Evolutionary conservation across 768 basidiomycete genomes (phyloP).

Genomic region (Bullera alba): DNA sequence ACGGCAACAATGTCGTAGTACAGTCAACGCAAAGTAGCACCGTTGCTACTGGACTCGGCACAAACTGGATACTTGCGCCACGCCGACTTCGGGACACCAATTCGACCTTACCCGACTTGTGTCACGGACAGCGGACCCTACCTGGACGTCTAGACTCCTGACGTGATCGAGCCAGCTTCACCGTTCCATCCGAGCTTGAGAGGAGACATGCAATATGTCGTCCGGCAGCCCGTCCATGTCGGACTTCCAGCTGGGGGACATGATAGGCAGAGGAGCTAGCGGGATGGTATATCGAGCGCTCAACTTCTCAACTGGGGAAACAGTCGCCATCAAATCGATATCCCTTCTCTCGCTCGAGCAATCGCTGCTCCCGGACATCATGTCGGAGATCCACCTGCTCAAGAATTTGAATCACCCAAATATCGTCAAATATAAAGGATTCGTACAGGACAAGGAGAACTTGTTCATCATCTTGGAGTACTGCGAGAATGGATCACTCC

Average conservation of each 20-base stretch:
- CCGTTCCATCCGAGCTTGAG: no score
- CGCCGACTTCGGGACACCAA: no score
- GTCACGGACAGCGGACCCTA: no score
- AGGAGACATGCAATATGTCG: background rate
- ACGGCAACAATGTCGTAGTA: no score
- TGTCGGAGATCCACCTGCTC: constrained; percentile 90
- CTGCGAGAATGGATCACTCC: constrained; percentile 95
- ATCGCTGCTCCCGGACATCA: constrained; percentile 89
- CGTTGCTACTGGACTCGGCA: no score
- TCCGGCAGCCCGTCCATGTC: constrained; percentile 25
- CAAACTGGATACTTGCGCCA: no score
- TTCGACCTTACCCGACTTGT: no score
- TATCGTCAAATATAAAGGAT: constrained; percentile 99
- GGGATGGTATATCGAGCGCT: constrained; percentile 90
- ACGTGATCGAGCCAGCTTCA: no score
- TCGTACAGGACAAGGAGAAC: constrained; percentile 87
- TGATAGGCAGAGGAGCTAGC: constrained; percentile 91
- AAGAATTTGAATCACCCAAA: constrained; percentile 96
- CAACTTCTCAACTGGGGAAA: constrained; percentile 95
- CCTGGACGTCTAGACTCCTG: no score
- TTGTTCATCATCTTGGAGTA: constrained; percentile 95
- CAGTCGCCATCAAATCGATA: constrained; percentile 97
- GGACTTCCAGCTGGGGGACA: constrained; percentile 76
- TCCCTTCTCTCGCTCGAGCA: constrained; percentile 88
- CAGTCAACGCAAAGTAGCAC: no score